These are phyloP conservation scores for Termitomyces heimii DNA, from an alignment of 768 basidiomycete species.

Conservation along the genomic window DNA sequence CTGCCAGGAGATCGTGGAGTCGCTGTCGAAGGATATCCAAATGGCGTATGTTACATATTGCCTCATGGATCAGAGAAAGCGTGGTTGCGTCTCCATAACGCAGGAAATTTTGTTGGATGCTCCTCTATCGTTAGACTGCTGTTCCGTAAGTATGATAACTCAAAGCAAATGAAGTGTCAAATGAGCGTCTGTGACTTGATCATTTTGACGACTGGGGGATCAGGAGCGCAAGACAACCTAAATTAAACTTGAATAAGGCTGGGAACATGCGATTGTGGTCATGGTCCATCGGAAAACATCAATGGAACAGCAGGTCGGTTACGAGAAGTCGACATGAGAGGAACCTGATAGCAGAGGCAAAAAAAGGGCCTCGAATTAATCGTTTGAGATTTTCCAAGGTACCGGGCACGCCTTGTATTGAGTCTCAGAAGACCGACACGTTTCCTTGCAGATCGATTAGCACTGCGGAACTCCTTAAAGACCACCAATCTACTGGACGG, in stretches of 20 bases:
- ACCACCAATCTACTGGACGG: no score
- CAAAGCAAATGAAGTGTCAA: no score
- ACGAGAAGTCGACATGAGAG: background rate
- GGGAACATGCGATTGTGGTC: no score
- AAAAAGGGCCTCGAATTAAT: no score
- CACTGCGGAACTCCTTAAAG: no score
- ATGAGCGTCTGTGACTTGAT: background rate
- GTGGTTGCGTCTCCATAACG: background rate
- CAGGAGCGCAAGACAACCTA: background rate
- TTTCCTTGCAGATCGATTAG: no score
- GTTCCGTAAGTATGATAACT: background rate
- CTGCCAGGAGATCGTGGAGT: background rate
- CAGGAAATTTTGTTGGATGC: background rate
- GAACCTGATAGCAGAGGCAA: background rate
- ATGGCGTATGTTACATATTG: background rate
- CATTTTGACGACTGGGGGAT: background rate
- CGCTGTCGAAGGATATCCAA: background rate
- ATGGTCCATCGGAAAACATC: background rate
- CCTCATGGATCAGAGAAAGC: background rate
- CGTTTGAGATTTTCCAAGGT: background rate
- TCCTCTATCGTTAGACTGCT: background rate
- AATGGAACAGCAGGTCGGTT: background rate
- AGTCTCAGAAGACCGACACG: background rate
- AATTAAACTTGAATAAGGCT: background rate
- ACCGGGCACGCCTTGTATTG: background rate